Conservation (phyloP, 2,329 filamentous ascomycete species). For the Didymella arachidicola region DNA sequence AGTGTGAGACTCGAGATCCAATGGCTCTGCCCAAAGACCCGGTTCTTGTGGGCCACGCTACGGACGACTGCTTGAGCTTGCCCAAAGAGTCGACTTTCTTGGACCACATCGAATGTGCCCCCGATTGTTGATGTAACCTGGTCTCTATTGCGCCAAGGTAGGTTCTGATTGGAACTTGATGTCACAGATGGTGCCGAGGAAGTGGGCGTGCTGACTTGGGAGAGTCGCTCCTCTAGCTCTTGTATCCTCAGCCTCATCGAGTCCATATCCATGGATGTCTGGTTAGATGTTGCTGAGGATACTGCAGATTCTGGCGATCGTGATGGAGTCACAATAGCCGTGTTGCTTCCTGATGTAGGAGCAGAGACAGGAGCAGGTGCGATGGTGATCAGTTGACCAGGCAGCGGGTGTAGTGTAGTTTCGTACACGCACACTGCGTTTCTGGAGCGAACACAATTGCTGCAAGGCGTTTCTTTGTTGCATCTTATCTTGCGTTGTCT, state of each 20-base stretch:
- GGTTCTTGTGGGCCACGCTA: conserved; percentile 63
- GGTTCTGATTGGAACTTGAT: conserved; percentile 31
- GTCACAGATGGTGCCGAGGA: conserved; percentile 6
- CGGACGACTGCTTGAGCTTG: conserved; percentile 49
- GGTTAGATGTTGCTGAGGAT: conserved; percentile 28
- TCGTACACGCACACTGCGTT: conserved; percentile 64
- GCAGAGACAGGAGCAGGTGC: conserved; percentile 1
- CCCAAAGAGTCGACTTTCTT: conserved; percentile 47
- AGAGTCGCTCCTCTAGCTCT: conserved; percentile 55
- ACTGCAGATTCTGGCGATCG: conserved; percentile 3
- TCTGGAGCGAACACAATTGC: conserved; percentile 65
- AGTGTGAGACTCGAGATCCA: conserved; percentile 61
- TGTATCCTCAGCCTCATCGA: conserved; percentile 52
- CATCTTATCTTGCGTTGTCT: conserved; percentile 68
- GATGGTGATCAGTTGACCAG: conserved; percentile 23
- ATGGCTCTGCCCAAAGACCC: conserved; percentile 65
- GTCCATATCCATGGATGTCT: conserved; percentile 47
- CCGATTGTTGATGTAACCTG: conserved; percentile 40
- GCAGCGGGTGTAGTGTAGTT: conserved; percentile 4
- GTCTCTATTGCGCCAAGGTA: conserved; percentile 50
- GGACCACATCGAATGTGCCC: conserved; percentile 56
- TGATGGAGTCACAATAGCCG: background rate
- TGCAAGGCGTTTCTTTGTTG: conserved; percentile 66
- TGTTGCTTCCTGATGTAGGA: background rate
- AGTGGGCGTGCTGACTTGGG: conserved; percentile 19